A percentile compares a stretch with the other conserved stretches of the same genome.
Evolutionary conservation across 2,329 filamentous ascomycete genomes (phyloP).

Genomic region (Clarireedia homoeocarpa): DNA sequence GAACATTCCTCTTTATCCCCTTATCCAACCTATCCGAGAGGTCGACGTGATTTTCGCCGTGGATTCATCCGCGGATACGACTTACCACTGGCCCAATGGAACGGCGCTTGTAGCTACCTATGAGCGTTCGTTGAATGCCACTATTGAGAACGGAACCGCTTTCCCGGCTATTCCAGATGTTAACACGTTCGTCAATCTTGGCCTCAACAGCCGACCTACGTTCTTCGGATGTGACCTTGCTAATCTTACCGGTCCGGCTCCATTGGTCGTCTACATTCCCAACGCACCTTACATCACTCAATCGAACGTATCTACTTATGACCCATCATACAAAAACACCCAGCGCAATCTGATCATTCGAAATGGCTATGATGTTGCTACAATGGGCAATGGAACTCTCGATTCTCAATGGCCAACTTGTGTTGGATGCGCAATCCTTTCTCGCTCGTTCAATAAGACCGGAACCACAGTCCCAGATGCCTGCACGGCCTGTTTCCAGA

Average conservation of each 20-base stretch:
- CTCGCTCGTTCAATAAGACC: slow-evolving; percentile 66
- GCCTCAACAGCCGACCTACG: slow-evolving; percentile 64
- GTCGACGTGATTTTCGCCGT: slow-evolving; percentile 78
- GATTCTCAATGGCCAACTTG: slow-evolving; percentile 73
- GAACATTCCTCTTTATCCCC: slow-evolving; percentile 70
- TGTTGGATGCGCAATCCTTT: slow-evolving; percentile 79
- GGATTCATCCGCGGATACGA: slow-evolving; percentile 69
- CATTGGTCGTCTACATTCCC: slow-evolving; percentile 80
- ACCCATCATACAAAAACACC: slow-evolving; percentile 51
- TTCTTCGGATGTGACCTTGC: slow-evolving; percentile 72
- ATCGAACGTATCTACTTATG: slow-evolving; percentile 76
- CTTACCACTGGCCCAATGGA: slow-evolving; percentile 66
- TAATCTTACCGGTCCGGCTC: slow-evolving; percentile 51
- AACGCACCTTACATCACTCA: slow-evolving; percentile 71
- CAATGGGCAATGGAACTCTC: slow-evolving; percentile 70
- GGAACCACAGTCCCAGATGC: slow-evolving; percentile 58
- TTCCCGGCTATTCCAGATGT: slow-evolving; percentile 67
- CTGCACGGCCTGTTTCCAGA: slow-evolving; percentile 68
- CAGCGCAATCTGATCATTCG: slow-evolving; percentile 73
- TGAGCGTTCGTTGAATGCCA: slow-evolving; percentile 49
- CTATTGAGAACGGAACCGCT: slow-evolving; percentile 56
- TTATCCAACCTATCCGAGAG: slow-evolving; percentile 63
- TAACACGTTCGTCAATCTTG: slow-evolving; percentile 72
- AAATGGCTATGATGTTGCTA: slow-evolving; percentile 81
- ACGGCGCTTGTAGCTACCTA: slow-evolving; percentile 69